These are phyloP conservation scores for Talaromyces pinophilus DNA, from an alignment of 2,329 filamentous ascomycete species.

Conservation along the genomic window DNA sequence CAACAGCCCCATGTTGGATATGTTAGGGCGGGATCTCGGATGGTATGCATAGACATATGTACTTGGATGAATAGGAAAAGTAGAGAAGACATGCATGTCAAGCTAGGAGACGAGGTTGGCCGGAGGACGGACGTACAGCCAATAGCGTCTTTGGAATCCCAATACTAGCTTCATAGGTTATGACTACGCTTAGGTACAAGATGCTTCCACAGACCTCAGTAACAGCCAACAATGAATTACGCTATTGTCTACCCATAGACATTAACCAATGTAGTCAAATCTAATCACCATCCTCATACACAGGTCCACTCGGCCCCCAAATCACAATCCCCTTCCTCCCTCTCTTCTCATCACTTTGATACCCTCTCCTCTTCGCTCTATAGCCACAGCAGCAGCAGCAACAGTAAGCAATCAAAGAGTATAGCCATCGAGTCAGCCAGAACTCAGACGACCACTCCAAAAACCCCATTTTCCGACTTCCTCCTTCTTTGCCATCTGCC, in stretches of 20 bases:
- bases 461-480: background rate
- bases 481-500: background rate
- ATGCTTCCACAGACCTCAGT: background rate
- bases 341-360: background rate
- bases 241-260: background rate
- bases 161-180: background rate
- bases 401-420: background rate
- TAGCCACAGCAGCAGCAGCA: background rate
- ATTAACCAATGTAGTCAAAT: background rate
- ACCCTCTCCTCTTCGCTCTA: background rate
- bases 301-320: conserved; percentile 22
- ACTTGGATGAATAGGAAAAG: background rate
- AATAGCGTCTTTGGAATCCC: background rate
- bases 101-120: background rate
- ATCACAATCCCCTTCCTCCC: conserved; percentile 14
- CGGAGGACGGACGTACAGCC: background rate
- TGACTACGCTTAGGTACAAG: background rate
- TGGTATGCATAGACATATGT: background rate
- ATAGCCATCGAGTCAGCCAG: conserved; percentile 16
- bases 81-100: background rate
- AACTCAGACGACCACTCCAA: conserved; percentile 17
- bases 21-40: background rate
- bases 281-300: conserved; percentile 20
- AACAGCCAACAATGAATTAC: background rate
- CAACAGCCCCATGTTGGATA: conserved; percentile 25